phyloP scores from a whole-genome alignment of 148 eudicot genomes.

The Linanthus parryae region DNA sequence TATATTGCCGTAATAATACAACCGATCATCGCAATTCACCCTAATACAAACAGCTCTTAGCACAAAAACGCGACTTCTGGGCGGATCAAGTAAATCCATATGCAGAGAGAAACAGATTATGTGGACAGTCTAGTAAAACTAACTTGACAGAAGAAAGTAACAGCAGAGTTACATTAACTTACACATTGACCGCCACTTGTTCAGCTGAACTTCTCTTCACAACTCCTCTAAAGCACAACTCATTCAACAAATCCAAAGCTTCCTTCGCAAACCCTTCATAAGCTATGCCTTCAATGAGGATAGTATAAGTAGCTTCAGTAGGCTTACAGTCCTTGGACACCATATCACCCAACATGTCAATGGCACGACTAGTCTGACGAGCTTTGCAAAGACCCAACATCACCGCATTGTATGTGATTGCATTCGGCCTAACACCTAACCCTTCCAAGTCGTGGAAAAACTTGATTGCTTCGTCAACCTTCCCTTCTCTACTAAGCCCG shows the following conservation, averaged over 20 bases:
- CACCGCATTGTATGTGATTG: slow-evolving; percentile 41
- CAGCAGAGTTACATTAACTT: too few species aligned
- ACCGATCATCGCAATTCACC: too few species aligned
- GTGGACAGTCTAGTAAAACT: too few species aligned
- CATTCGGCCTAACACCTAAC: slow-evolving; percentile 45
- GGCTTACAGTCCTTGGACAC: slow-evolving; percentile 53
- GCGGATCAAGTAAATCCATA: too few species aligned
- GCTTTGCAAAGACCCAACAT: slow-evolving; percentile 61
- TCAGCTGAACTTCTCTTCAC: slow-evolving; percentile 51
- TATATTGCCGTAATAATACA: too few species aligned
- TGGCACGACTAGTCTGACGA: slow-evolving; percentile 45
- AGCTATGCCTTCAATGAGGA: slow-evolving; percentile 51
- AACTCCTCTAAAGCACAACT: slow-evolving; percentile 42
- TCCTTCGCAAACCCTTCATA: slow-evolving; percentile 47
- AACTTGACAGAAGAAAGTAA: too few species aligned
- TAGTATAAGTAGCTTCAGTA: slow-evolving; percentile 47
- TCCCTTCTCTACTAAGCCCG: slow-evolving; percentile 61
- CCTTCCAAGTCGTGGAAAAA: slow-evolving; percentile 42
- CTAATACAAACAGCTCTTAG: too few species aligned
- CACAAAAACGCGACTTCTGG: too few species aligned
- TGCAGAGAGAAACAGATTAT: too few species aligned
- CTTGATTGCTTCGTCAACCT: slow-evolving; percentile 41
- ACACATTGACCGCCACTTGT: slow-evolving; percentile 40
- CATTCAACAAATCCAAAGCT: slow-evolving; percentile 43
- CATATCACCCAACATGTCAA: slow-evolving; percentile 50